Conservation (phyloP, 305 asterid genomes). For the Salvia sclarea region DNA sequence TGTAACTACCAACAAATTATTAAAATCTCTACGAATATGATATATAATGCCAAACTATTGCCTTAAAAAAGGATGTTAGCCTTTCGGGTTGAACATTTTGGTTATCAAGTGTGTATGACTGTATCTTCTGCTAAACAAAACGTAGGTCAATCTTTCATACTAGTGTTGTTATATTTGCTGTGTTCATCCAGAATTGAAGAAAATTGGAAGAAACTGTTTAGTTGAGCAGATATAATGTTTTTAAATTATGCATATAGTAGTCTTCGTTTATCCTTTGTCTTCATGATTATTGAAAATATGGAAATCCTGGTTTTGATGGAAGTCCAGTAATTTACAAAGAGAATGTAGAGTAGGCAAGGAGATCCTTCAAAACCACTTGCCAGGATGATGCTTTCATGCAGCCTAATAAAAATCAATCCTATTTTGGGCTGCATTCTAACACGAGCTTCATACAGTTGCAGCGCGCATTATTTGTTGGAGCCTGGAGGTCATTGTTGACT, state of each 20-base stretch:
- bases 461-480: conserved; percentile 20
- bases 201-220: not conserved
- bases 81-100: not conserved
- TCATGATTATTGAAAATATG: conserved; percentile 6
- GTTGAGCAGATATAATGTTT: not conserved
- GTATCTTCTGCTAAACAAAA: not conserved
- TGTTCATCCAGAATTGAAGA: not conserved
- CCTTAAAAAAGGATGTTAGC: not conserved
- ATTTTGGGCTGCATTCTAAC: conserved; percentile 17
- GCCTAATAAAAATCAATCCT: not conserved
- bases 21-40: not conserved
- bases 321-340: not conserved
- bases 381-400: not conserved
- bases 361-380: not conserved
- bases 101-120: not conserved
- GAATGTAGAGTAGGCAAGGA: not conserved
- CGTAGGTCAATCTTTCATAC: too few relatives aligned
- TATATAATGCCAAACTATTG: not conserved
- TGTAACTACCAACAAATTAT: not conserved
- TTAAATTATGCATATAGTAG: not conserved
- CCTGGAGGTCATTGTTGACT: conserved; percentile 24
- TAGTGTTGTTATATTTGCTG: too few relatives aligned
- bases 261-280: not conserved
- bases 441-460: conserved; percentile 17
- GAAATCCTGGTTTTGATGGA: not conserved